phyloP scores from a whole-genome alignment of 441 rosid species.

The Gossypium davidsonii region DNA sequence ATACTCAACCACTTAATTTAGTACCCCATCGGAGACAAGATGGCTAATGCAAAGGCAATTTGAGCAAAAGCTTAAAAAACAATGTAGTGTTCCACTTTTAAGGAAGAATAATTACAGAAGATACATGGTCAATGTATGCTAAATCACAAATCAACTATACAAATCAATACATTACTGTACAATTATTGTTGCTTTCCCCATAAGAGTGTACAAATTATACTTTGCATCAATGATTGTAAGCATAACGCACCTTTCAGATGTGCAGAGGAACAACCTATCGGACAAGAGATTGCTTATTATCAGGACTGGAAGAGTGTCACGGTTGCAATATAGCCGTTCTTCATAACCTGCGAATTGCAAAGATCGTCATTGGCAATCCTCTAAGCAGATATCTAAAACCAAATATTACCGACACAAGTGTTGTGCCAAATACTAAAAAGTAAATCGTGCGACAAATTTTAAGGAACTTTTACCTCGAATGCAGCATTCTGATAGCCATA shows the following conservation, averaged over 20 bases:
- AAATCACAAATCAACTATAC: slow-evolving; percentile 18
- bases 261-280: slow-evolving; percentile 18
- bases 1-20: neutral
- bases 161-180: slow-evolving; percentile 13
- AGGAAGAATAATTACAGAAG: neutral
- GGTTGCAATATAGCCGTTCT: slow-evolving; percentile 83
- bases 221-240: slow-evolving; percentile 16
- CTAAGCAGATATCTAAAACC: neutral
- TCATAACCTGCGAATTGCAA: slow-evolving; percentile 70
- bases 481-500: slow-evolving; percentile 93
- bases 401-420: neutral
- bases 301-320: slow-evolving; percentile 83
- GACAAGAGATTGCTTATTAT: slow-evolving; percentile 27
- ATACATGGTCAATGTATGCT: neutral
- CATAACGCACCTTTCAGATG: slow-evolving; percentile 11
- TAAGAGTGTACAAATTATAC: neutral
- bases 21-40: neutral
- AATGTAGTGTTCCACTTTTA: neutral
- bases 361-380: slow-evolving; percentile 18
- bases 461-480: slow-evolving; percentile 60
- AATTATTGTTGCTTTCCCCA: slow-evolving; percentile 5
- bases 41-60: neutral
- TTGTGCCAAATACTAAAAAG: neutral
- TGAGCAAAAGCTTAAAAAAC: neutral
- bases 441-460: neutral